Base-by-base conservation (phyloP, 1,284 basidiomycete genomes). In the Coniferiporia weirii region DNA sequence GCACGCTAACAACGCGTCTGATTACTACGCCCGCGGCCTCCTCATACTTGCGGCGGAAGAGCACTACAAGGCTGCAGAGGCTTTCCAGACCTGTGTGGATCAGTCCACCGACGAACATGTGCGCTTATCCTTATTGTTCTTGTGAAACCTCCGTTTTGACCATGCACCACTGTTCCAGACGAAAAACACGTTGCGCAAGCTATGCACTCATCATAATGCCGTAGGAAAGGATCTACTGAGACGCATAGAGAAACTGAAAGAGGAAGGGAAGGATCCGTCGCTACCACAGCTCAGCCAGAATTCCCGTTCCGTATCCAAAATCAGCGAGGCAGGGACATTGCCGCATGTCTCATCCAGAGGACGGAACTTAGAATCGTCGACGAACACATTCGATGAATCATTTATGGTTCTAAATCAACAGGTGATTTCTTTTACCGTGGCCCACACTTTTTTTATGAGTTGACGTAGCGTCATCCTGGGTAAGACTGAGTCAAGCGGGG, bases 361-460 rank as follows among this genome's bases (percentile, higher is more conserved):
- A 35, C 70, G 77, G 36, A 75, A 88, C 70, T 75, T 75, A n/a
- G 88, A 90, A 56, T 88, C 86, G 0, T 84, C 88, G 48, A 43
- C 61, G 60, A 82, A 83, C 59, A 81, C 84, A 1, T 87, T 89
- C 1, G 90, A 91, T 56, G 89, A 92, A 67, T 90, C 89, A 0
- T 92, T 91, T 66, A 90, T 92, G 89, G 76, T 92, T 1, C 74
- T 92, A 9, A 88, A 84, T 8, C 86, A 89, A 76, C 84, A 75
- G 68, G 87, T 82, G 61, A 59, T 71, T 59, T 15, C 50, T 49
- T 8, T 56, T 61, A 40, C 63, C 27, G 27, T 27, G 38, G 51
- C 13, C 54, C 17, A 45, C 55, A 27, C n/a, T 22, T 64, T 35
- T 57, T 57, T 35, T 50, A 56, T 20, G 56, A 12, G 56, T 54